A percentile compares a stretch with the other conserved stretches of the same genome.
phyloP scores from a whole-genome alignment of 108 stramenopile genomes.

The Skeletonema costatum region DNA sequence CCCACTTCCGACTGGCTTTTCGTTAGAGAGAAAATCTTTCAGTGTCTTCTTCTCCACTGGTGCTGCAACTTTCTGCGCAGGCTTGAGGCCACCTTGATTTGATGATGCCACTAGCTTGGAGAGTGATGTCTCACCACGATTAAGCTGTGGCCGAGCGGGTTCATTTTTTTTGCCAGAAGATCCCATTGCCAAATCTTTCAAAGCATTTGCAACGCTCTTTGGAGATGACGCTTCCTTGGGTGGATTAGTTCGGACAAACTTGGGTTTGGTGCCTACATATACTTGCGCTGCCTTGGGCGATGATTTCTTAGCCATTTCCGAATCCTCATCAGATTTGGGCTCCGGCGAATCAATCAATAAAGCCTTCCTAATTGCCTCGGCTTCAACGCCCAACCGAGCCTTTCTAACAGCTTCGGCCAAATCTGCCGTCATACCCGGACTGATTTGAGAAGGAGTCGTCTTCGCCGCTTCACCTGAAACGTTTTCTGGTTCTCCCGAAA shows the following conservation, averaged over 20 bases:
- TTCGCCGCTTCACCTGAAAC: not conserved
- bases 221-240: not conserved
- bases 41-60: conserved; percentile 19
- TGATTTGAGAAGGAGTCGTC: not conserved
- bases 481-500: not conserved
- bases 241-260: not conserved
- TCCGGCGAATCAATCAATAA: not conserved
- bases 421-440: conserved; percentile 3
- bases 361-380: conserved; percentile 5
- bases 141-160: not conserved
- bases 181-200: not conserved
- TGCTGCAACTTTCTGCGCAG: not conserved
- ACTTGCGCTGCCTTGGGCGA: not conserved
- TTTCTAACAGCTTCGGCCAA: conserved; percentile 5
- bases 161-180: not conserved
- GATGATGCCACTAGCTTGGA: not conserved
- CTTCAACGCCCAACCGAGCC: not conserved
- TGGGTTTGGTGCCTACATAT: not conserved
- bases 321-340: not conserved
- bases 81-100: not conserved
- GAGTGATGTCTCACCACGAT: not conserved
- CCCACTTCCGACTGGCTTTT: conserved; percentile 9
- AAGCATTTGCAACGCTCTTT: not conserved
- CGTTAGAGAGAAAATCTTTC: conserved; percentile 19
- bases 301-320: not conserved